These are phyloP conservation scores for Juglanconis sp. DNA, from an alignment of 2,329 filamentous ascomycete species.

Conservation along the genomic window DNA sequence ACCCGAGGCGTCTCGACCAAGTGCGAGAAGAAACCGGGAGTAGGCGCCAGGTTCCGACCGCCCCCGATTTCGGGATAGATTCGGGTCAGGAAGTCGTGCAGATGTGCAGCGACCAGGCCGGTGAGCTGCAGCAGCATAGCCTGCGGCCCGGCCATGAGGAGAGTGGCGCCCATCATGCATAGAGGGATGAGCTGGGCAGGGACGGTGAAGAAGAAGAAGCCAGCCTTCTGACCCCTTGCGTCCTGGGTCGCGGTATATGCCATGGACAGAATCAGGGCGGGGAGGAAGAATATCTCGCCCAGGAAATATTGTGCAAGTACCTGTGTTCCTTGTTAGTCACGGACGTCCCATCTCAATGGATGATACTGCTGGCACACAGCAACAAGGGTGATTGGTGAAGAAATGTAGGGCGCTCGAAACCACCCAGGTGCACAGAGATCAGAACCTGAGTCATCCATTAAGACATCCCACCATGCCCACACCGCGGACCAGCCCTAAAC, in stretches of 20 bases:
- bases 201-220: constrained; percentile 79
- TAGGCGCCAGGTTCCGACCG: constrained; percentile 71
- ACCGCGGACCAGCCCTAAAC: constrained; percentile 58
- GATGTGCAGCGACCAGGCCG: constrained; percentile 82
- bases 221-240: constrained; percentile 71
- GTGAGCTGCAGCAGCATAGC: constrained; percentile 62
- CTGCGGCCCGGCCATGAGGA: constrained; percentile 62
- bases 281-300: constrained; percentile 48
- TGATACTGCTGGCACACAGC: constrained; percentile 12
- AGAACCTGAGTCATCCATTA: constrained; percentile 65
- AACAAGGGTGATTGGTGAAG: constrained; percentile 23
- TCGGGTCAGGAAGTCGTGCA: constrained; percentile 85
- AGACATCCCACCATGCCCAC: constrained; percentile 74
- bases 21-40: constrained; percentile 68
- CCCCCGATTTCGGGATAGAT: constrained; percentile 88
- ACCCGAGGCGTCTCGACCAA: constrained; percentile 56
- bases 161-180: constrained; percentile 71
- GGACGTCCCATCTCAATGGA: background rate
- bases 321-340: constrained; percentile 31
- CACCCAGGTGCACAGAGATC: constrained; percentile 56
- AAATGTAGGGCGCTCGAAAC: constrained; percentile 63
- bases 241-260: constrained; percentile 84
- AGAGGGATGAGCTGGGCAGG: constrained; percentile 79
- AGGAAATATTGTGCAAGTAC: constrained; percentile 50
- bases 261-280: constrained; percentile 74